Base-by-base conservation (phyloP, 192 early-diverging fungal genomes). In the Coemansia sp. region DNA sequence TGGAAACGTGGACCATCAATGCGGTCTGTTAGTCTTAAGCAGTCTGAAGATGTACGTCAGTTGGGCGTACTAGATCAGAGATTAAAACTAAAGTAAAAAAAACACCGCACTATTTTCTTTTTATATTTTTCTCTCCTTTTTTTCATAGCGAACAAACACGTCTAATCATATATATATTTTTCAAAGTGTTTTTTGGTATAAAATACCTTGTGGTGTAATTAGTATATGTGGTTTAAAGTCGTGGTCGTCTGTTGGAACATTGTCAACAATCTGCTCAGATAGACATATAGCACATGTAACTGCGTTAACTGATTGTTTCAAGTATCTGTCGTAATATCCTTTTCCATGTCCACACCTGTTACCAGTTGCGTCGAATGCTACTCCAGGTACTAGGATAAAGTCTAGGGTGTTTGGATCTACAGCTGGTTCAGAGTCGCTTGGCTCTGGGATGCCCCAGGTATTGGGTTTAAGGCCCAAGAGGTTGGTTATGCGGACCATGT, bases 11-110 rank as follows among this genome's bases (percentile, higher is more conserved):
- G 66, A 3, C 80, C 74, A n/a, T 37, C 75, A 0, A 64, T 70
- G 59, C 68, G 80, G n/a, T 83, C 80, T 0, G 80, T 83, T 24
- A 83, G 80, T 47, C 38, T 83, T 10, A 74, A 72, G 38, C 80
- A 83, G 61, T 74, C 75, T 0, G 80, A 83, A 45, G 80, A 83
- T 38, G 71, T 74, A 24, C 75, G 80, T 3, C 75, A 77, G 53
- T 40, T 83, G 11, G 75, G 75, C 37, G 75, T 63, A 16, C 62
- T 83, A 3, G 80, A 83, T 61, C 80, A 77, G 50, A 65, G 71
- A 32, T 69, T 83, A 12, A 62, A 52, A 37, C 75, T 82, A 32
- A 77, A 83, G 61, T 83, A 68, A 60, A 60, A 24, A 24, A 24
- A 24, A 24, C 22, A 24, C 27, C 45, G 20, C 10, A 24, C 27